Evolutionary conservation across 176 grass and related monocot genomes (phyloP).

Genomic region (Saccharum officinarum): DNA sequence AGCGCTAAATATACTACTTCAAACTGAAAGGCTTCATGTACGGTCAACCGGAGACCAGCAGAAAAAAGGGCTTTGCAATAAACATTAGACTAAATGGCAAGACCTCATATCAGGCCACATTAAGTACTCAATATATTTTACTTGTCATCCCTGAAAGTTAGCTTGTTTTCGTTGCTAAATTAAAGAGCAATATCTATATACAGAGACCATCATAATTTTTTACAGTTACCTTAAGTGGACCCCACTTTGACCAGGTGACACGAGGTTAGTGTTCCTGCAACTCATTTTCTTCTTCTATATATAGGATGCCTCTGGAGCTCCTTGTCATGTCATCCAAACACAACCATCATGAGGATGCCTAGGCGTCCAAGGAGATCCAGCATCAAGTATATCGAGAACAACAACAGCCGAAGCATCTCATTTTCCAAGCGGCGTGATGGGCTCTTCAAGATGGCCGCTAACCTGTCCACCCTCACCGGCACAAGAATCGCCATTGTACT

Average conservation of each 20-base stretch:
- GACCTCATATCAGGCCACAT: not conserved
- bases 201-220: not conserved
- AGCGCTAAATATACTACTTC: not conserved
- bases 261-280: not conserved
- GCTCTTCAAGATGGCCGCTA: not conserved
- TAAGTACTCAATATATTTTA: not conserved
- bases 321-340: not conserved
- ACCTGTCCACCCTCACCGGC: not conserved
- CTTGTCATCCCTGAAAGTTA: not conserved
- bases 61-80: not conserved
- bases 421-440: not conserved
- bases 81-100: not conserved
- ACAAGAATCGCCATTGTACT: not conserved
- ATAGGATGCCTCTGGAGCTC: no score
- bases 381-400: not conserved
- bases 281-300: not conserved
- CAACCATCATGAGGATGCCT: not conserved
- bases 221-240: not conserved
- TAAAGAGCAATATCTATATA: not conserved
- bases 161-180: not conserved
- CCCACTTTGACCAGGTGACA: not conserved
- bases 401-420: not conserved
- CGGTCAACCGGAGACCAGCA: not conserved
- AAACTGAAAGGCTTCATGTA: not conserved
- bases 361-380: not conserved